Conservation (phyloP, 1,139 yeast species). For the Arxiozyma slooffiae region DNA sequence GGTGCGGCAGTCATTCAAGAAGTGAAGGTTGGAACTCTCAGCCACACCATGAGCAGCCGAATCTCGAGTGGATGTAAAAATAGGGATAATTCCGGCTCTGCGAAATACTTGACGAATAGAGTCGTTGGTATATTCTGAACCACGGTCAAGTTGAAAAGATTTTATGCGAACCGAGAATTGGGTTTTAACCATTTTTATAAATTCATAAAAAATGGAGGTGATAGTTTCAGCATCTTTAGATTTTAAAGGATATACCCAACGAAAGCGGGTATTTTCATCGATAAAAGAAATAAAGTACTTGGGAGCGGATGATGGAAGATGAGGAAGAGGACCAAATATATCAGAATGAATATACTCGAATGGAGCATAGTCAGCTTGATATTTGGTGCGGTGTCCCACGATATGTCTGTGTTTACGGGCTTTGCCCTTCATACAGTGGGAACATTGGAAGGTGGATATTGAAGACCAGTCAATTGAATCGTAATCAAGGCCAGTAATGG, state of each 20-base stretch:
- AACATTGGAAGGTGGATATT: slow-evolving; percentile 3
- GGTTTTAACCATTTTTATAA: slow-evolving; percentile 1
- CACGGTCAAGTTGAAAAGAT: slow-evolving; percentile 6
- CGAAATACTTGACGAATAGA: neutral
- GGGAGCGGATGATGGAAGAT: slow-evolving; percentile 1
- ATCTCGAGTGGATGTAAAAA: neutral
- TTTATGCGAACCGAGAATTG: neutral
- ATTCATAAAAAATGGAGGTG: neutral
- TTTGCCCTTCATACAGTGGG: slow-evolving; percentile 5
- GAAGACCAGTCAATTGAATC: neutral
- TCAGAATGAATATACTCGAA: slow-evolving; percentile 8
- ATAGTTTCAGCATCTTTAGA: slow-evolving; percentile 1
- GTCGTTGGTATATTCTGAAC: slow-evolving; percentile 7
- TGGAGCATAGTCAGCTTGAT: slow-evolving; percentile 3
- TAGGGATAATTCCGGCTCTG: slow-evolving; percentile 3
- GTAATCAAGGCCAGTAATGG: neutral
- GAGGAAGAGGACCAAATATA: slow-evolving; percentile 7
- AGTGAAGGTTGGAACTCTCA: slow-evolving; percentile 4
- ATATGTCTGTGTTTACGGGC: slow-evolving; percentile 3
- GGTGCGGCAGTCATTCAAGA: slow-evolving; percentile 9
- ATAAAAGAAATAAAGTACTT: slow-evolving; percentile 6
- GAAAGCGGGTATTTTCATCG: slow-evolving; percentile 5
- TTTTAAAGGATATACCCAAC: slow-evolving; percentile 6
- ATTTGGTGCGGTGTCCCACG: slow-evolving; percentile 2
- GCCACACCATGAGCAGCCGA: neutral